Base-by-base conservation (phyloP, 306 rosid genomes). In the Leucaena leucocephala region DNA sequence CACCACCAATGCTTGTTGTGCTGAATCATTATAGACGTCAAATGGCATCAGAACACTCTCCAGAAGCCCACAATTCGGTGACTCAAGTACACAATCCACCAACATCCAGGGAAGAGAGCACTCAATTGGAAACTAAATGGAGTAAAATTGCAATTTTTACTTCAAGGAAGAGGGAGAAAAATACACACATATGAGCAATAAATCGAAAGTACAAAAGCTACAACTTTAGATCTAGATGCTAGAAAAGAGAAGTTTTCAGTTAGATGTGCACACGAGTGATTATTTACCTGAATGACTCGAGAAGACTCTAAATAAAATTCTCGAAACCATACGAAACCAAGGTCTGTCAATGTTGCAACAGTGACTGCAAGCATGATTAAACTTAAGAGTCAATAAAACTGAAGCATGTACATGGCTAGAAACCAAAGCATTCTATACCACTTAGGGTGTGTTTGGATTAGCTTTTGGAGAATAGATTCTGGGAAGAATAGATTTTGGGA, bases 91-190 rank as follows among this genome's bases (percentile, higher is more conserved):
- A 80, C 92, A 88, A 77, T 95, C 98, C 84, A 89, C 97, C 92
- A 95, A 64, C 94, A 95, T 95, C 98, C 98, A 95, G 71, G 98
- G 98, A 84, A 95, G 93, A 79, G 98, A 95, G 89, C 97, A 95
- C 80, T 95, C 97, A 9, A 95, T 88, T 4, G 98, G 97, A 88
- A 95, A 95, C 97, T 95, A 74, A 76, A 82, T 17, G 19, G 61
- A 83, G 54, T 44, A 87, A 71, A 80, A 68, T 61, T 61, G 42
- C 46, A 67, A 76, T 68, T 72, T 74, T 67, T 74, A 84, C 54
- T 54, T 79, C 38, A 42, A n/a, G 17, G 48, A 43, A 67, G n/a
- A 50, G 42, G 58, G 62, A 49, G 57, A 59, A 13, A 12, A 33
- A 75, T 39, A 50, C 6, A 40, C 43, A 33, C 59, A 34, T 39